Evolutionary conservation across 495 filamentous ascomycete genomes (phyloP), one percentile per base, ranked within the genome.

Genomic region (Staphylotrichum longicolle): DNA sequence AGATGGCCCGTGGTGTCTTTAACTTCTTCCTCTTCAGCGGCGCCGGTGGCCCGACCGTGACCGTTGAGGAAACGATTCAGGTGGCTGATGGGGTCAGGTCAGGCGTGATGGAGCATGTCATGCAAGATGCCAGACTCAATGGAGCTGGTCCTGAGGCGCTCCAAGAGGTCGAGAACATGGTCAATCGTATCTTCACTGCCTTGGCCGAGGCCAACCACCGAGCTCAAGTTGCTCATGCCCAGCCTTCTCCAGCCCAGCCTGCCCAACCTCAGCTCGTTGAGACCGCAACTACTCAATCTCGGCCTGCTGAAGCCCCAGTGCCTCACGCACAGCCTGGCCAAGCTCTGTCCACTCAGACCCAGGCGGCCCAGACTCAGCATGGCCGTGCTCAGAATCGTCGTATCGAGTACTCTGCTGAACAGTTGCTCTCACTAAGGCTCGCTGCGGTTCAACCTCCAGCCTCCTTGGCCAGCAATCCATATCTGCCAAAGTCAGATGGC

Each of bases 341-440:
- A 27, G 20, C 20, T 27, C 20, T 27, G 20, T 27, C 20, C 1
- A 27, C 20, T 1, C 20, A 27, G 20, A 27, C 20, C 20, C 20
- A 1, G 1, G 20, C 20, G 20, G 20, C 20, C 20, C 20, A 27
- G 20, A 27, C 20, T 27, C 20, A 27, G 20, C 20, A 27, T 27
- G 20, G 20, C 20, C 20, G 20, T 27, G 20, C 20, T 27, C 20
- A 27, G 20, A 27, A 27, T 27, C 39, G 48, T 7, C 57, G 52
- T 6, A 9, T 52, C 27, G 46, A 48, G n/a, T 64, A 64, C 53
- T 41, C 52, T 0, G 12, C 9, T 48, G 57, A 57, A 1, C 15
- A 61, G 47, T 11, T 64, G 46, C 1, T 52, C 9, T 55, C 51
- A 1, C 32, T 52, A 58, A 35, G 53, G 15, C 7, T 27, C 9